Percentiles rank a stretch among this genome's conserved stretches.
phyloP scores from a whole-genome alignment of 1,284 basidiomycete genomes.

The Boletellus sp. region DNA sequence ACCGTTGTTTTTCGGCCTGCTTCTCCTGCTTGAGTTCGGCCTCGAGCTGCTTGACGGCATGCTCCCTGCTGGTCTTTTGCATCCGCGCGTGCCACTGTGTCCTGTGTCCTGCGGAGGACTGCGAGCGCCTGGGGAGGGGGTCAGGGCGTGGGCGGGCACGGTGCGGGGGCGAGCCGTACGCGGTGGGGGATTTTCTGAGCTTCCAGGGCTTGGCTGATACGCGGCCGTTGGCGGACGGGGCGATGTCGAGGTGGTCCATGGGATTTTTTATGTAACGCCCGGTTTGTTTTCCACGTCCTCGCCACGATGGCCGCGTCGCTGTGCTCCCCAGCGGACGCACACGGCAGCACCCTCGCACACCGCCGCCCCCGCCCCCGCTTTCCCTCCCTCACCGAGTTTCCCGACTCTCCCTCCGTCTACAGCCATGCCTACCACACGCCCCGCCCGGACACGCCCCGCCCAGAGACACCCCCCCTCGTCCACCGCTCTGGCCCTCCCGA shows the following conservation, averaged over 20 bases:
- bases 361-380: constrained; percentile 38
- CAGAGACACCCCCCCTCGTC: constrained; percentile 26
- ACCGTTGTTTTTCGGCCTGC: constrained; percentile 61
- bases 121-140: constrained; percentile 51
- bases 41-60: constrained; percentile 69
- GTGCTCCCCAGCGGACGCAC: constrained; percentile 25
- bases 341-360: constrained; percentile 32
- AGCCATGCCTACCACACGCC: constrained; percentile 46
- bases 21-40: constrained; percentile 74
- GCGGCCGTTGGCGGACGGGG: constrained; percentile 56
- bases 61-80: constrained; percentile 58
- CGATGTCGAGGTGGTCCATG: constrained; percentile 35
- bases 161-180: constrained; percentile 40
- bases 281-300: neutral
- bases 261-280: constrained; percentile 23
- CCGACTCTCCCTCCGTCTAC: constrained; percentile 68
- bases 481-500: constrained; percentile 52
- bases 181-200: constrained; percentile 52
- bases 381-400: constrained; percentile 52
- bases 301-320: constrained; percentile 16
- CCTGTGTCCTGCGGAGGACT: constrained; percentile 62
- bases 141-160: constrained; percentile 4
- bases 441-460: constrained; percentile 27
- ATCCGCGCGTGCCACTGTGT: constrained; percentile 70
- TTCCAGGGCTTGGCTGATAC: constrained; percentile 72